A percentile compares a stretch with the other conserved stretches of the same genome.
These are phyloP conservation scores for Leccinellum luteum DNA, from an alignment of 768 basidiomycete genomes.

Conservation along the genomic window DNA sequence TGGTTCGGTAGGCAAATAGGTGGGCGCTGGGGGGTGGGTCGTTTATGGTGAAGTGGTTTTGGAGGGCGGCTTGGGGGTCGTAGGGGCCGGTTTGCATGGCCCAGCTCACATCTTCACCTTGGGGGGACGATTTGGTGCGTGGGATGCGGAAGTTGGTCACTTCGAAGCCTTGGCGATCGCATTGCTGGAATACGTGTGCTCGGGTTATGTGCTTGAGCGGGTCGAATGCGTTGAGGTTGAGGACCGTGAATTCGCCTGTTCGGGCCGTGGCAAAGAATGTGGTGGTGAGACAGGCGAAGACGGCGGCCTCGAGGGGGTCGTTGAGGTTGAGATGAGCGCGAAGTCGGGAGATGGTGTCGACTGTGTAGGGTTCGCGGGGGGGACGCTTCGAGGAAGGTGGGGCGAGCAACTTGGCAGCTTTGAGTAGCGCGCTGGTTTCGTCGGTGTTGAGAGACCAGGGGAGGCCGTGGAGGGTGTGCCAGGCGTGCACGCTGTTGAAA, in stretches of 20 bases:
- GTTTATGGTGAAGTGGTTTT: neutral
- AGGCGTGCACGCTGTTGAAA: neutral
- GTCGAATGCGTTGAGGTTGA: neutral
- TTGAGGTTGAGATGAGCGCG: neutral
- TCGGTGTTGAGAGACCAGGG: neutral
- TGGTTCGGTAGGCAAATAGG: neutral
- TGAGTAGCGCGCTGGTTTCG: neutral
- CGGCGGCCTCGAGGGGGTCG: neutral
- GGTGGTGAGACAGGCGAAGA: neutral
- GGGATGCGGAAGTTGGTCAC: neutral
- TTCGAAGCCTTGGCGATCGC: neutral
- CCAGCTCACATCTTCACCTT: neutral
- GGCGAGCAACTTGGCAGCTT: neutral
- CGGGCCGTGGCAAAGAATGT: neutral
- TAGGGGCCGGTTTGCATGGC: neutral
- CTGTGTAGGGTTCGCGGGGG: neutral
- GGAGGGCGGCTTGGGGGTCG: neutral
- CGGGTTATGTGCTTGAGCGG: neutral
- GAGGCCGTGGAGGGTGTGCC: neutral
- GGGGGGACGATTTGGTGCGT: neutral
- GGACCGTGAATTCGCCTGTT: neutral
- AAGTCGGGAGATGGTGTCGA: neutral
- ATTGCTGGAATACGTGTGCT: neutral
- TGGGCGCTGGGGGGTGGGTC: neutral
- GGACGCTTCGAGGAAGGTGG: neutral